phyloP scores from a whole-genome alignment of 2,329 filamentous ascomycete genomes.

The Penicillium polonicum region DNA sequence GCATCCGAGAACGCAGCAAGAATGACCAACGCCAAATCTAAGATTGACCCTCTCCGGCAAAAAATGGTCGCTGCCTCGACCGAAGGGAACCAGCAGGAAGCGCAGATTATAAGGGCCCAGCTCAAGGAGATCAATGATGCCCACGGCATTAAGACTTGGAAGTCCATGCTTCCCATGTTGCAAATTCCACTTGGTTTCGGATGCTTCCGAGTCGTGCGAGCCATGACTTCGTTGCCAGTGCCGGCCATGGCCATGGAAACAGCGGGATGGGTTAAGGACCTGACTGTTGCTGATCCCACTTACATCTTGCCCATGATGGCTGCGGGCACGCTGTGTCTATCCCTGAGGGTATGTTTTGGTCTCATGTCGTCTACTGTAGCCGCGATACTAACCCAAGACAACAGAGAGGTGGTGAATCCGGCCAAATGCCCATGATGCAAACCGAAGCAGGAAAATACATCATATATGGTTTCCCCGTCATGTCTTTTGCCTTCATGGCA shows the following conservation, averaged over 20 bases:
- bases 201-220: slow-evolving; percentile 72
- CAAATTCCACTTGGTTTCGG: slow-evolving; percentile 75
- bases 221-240: slow-evolving; percentile 75
- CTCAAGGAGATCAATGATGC: slow-evolving; percentile 53
- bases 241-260: slow-evolving; percentile 72
- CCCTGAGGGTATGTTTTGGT: slow-evolving; percentile 56
- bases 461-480: slow-evolving; percentile 49
- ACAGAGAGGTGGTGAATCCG: slow-evolving; percentile 42
- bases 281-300: slow-evolving; percentile 74
- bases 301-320: slow-evolving; percentile 69
- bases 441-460: slow-evolving; percentile 36
- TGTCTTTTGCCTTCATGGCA: slow-evolving; percentile 55
- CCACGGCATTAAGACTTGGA: slow-evolving; percentile 55
- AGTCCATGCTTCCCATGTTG: slow-evolving; percentile 56
- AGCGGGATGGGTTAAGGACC: slow-evolving; percentile 73
- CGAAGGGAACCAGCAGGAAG: slow-evolving; percentile 48
- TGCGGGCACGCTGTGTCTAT: slow-evolving; percentile 56
- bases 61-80: slow-evolving; percentile 51
- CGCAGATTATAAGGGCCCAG: slow-evolving; percentile 50
- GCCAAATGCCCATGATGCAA: slow-evolving; percentile 33
- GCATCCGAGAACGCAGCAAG: slow-evolving; percentile 63
- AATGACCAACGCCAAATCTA: slow-evolving; percentile 60
- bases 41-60: slow-evolving; percentile 56
- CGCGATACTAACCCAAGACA: background rate
- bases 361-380: background rate